Percentiles rank a stretch among this genome's conserved stretches.
Evolutionary conservation across 148 eudicot genomes (phyloP).

Genomic region (Dysphania ambrosioides): DNA sequence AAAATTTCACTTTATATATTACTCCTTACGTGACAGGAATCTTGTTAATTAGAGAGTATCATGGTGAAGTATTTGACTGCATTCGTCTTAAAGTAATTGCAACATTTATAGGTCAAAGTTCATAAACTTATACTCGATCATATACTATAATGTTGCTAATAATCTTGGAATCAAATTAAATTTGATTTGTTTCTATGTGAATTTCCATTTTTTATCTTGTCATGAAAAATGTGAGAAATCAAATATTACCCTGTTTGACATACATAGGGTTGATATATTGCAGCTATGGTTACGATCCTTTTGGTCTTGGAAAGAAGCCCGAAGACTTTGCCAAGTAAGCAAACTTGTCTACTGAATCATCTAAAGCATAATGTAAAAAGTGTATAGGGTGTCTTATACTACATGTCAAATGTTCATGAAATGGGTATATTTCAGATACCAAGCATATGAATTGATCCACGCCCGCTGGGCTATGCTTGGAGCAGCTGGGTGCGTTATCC

Average conservation of each 20-base stretch:
- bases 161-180: too few relatives aligned
- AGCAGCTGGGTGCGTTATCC: conserved; percentile 91
- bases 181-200: neutral
- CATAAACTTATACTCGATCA: too few relatives aligned
- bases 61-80: neutral
- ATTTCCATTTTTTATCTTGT: too few relatives aligned
- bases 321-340: conserved; percentile 91
- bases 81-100: too few relatives aligned
- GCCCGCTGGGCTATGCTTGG: conserved; percentile 99
- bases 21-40: neutral
- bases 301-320: conserved; percentile 97
- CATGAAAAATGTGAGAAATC: neutral
- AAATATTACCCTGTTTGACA: neutral
- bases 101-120: neutral
- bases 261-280: conserved; percentile 4
- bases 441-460: conserved; percentile 84
- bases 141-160: too few relatives aligned
- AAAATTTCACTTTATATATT: too few relatives aligned
- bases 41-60: too few relatives aligned
- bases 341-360: neutral
- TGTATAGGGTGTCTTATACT: neutral
- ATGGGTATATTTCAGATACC: conserved; percentile 48
- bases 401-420: neutral
- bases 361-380: neutral
- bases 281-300: conserved; percentile 99